Evolutionary conservation across 1,284 basidiomycete species (phyloP).

Genomic region (Rugosomyces carneus): DNA sequence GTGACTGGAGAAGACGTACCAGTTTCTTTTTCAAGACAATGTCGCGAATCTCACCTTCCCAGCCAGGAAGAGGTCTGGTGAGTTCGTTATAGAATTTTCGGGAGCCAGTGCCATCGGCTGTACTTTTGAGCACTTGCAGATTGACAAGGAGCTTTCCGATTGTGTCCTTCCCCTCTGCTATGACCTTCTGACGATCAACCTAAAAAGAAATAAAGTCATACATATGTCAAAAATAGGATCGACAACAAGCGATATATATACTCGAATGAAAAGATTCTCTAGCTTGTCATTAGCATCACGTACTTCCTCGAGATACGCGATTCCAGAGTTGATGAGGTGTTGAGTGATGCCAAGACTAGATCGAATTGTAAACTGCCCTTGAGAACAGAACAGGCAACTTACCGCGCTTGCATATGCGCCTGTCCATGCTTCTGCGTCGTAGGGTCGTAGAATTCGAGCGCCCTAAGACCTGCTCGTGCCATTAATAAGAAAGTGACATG

Average conservation of each 20-base stretch:
- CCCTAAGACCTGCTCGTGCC: conserved; percentile 76
- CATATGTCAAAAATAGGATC: not conserved
- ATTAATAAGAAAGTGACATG: conserved; percentile 79
- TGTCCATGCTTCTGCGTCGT: conserved; percentile 77
- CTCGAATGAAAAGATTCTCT: conserved; percentile 65
- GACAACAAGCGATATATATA: conserved; percentile 26
- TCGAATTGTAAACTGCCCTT: not conserved
- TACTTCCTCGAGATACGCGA: conserved; percentile 66
- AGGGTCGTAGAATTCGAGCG: conserved; percentile 80
- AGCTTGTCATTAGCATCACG: conserved; percentile 50
- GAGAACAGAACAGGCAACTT: conserved; percentile 17
- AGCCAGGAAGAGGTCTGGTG: conserved; percentile 64
- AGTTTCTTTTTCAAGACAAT: conserved; percentile 74
- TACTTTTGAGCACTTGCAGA: conserved; percentile 77
- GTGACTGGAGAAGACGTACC: conserved; percentile 34
- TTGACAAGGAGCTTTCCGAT: conserved; percentile 71
- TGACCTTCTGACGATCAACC: conserved; percentile 66
- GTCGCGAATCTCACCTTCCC: conserved; percentile 72
- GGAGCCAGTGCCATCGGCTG: conserved; percentile 73
- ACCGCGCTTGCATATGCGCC: conserved; percentile 90
- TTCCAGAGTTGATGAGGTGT: conserved; percentile 64
- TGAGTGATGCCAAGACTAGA: conserved; percentile 73
- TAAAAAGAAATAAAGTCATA: conserved; percentile 21
- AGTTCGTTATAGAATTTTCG: conserved; percentile 68
- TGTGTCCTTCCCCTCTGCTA: conserved; percentile 56